A percentile compares a stretch with the other conserved stretches of the same genome.
Evolutionary conservation across 2,329 filamentous ascomycete genomes (phyloP).

Genomic region (Aspergillus nomiae): DNA sequence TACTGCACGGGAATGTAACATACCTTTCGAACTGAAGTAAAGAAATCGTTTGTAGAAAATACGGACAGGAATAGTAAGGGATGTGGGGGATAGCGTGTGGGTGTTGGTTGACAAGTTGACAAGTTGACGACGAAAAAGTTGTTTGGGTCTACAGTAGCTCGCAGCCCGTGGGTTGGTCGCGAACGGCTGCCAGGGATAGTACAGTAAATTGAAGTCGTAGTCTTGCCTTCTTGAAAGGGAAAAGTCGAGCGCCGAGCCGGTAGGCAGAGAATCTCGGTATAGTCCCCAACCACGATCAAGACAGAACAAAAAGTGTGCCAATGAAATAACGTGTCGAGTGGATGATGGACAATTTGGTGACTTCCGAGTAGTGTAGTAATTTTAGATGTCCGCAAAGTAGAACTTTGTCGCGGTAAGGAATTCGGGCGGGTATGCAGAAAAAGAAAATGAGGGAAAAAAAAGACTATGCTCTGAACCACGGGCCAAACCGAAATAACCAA

Average conservation of each 20-base stretch:
- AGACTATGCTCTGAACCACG: constrained; percentile 14
- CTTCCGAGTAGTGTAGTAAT: background rate
- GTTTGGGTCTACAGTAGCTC: constrained; percentile 10
- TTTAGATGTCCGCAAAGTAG: background rate
- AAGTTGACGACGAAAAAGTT: constrained; percentile 7
- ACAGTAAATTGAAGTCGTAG: constrained; percentile 17
- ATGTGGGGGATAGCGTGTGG: background rate
- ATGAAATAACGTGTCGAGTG: background rate
- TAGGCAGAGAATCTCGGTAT: constrained; percentile 18
- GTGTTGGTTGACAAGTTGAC: background rate
- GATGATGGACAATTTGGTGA: background rate
- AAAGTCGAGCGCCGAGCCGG: constrained; percentile 23
- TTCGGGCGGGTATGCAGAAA: constrained; percentile 3
- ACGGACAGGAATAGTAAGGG: background rate
- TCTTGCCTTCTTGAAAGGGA: constrained; percentile 18
- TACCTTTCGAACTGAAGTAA: constrained; percentile 20
- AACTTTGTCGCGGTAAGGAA: constrained; percentile 6
- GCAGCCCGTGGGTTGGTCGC: constrained; percentile 19
- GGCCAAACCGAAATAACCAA: background rate
- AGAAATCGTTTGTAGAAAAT: background rate
- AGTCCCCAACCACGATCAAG: background rate
- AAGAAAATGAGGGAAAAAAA: background rate
- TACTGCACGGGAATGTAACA: constrained; percentile 15
- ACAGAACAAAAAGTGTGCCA: background rate
- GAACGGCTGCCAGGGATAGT: constrained; percentile 36